These are phyloP conservation scores for Ilyonectria sp. DNA, from an alignment of 2,329 filamentous ascomycete species.

Conservation along the genomic window DNA sequence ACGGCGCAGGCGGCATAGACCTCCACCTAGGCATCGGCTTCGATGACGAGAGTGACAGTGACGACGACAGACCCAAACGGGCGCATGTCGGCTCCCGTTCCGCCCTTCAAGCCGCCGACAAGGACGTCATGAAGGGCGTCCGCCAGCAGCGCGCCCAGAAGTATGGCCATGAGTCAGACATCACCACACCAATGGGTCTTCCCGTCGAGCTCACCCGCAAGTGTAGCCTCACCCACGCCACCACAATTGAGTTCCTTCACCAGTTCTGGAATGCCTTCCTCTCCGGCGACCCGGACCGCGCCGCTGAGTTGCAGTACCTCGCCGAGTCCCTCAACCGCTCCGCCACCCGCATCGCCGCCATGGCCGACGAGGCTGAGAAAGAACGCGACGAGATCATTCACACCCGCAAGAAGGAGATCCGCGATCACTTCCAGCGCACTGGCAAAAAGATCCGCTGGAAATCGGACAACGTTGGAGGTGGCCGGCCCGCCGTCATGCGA, in stretches of 20 bases:
- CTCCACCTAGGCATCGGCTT: constrained; percentile 78
- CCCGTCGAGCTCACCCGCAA: constrained; percentile 71
- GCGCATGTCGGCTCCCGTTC: constrained; percentile 78
- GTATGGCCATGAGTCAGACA: constrained; percentile 64
- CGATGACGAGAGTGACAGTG: constrained; percentile 78
- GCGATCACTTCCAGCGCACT: constrained; percentile 79
- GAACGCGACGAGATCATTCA: constrained; percentile 79
- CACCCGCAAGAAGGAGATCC: constrained; percentile 77
- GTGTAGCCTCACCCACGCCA: constrained; percentile 84
- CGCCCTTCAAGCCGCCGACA: constrained; percentile 75
- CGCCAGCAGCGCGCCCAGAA: constrained; percentile 73
- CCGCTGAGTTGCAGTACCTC: constrained; percentile 84
- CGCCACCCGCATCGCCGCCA: constrained; percentile 82
- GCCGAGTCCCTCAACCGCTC: constrained; percentile 87
- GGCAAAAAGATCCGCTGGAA: constrained; percentile 82
- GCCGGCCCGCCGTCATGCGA: constrained; percentile 80
- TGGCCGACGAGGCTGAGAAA: constrained; percentile 84
- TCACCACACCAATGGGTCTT: constrained; percentile 67
- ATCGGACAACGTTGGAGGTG: constrained; percentile 79
- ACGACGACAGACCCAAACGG: constrained; percentile 70
- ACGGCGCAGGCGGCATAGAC: constrained; percentile 67
- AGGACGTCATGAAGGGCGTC: constrained; percentile 77
- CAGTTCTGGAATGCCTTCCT: constrained; percentile 97
- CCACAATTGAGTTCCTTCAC: constrained; percentile 94
- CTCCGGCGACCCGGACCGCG: constrained; percentile 87